phyloP scores from a whole-genome alignment of 495 filamentous ascomycete species.

The Aspergillus haitiensis region DNA sequence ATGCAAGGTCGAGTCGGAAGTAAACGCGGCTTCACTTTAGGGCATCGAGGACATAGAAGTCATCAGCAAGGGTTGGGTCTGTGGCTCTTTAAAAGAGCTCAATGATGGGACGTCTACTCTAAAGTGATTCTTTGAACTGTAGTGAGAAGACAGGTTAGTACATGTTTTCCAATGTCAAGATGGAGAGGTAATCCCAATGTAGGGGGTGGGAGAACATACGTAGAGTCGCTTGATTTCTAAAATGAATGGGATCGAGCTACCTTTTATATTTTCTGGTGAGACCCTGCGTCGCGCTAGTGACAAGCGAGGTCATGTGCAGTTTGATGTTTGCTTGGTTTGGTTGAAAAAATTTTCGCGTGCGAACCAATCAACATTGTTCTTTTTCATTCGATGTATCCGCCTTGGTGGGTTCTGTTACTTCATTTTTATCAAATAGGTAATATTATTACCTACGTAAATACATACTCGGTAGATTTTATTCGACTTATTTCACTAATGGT shows the following conservation, averaged over 20 bases:
- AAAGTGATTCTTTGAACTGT: constrained; percentile 86
- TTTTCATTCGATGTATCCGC: background rate
- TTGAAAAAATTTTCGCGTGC: background rate
- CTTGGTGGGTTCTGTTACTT: background rate
- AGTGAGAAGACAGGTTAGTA: constrained; percentile 34
- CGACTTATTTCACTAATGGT: no score
- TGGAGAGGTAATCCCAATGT: no score
- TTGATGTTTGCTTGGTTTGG: constrained; percentile 36
- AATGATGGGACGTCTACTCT: constrained; percentile 79
- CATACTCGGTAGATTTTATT: background rate
- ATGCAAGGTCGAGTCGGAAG: constrained; percentile 54
- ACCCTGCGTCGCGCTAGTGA: constrained; percentile 26
- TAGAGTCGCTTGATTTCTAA: constrained; percentile 61
- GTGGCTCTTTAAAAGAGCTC: constrained; percentile 77
- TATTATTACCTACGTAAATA: background rate
- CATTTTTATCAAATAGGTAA: constrained; percentile 3
- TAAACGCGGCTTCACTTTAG: constrained; percentile 68
- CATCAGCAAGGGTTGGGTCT: constrained; percentile 76
- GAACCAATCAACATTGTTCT: constrained; percentile 11
- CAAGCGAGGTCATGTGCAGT: constrained; percentile 35
- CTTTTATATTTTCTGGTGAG: constrained; percentile 28
- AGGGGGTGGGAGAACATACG: constrained; percentile 51
- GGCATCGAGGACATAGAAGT: constrained; percentile 64
- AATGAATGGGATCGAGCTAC: constrained; percentile 22
- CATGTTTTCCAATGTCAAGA: constrained; percentile 26